A percentile compares a stretch with the other conserved stretches of the same genome.
phyloP scores from a whole-genome alignment of 192 early-diverging fungal species.

The Entomortierella beljakovae region DNA sequence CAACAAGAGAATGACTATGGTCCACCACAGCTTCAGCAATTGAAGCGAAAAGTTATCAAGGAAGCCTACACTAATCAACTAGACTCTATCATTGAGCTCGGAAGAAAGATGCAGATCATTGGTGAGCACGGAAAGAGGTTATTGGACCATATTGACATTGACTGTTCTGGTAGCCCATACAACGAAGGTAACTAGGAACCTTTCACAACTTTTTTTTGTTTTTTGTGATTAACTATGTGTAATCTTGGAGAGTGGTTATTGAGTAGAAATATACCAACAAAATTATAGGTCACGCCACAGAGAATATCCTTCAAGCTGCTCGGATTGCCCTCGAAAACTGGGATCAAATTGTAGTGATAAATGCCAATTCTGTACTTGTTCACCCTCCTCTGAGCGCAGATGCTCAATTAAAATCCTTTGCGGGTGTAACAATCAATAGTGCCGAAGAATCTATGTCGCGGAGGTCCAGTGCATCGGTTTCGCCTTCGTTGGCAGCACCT shows the following conservation, averaged over 20 bases:
- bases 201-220: too few species aligned
- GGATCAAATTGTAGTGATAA: conserved; percentile 6
- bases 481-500: conserved; percentile 1
- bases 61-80: conserved; percentile 42
- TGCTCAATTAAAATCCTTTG: neutral
- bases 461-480: neutral
- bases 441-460: neutral
- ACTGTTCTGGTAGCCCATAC: neutral
- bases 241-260: too few species aligned
- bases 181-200: conserved; percentile 36
- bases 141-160: conserved; percentile 32
- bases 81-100: conserved; percentile 48
- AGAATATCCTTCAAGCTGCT: conserved; percentile 40
- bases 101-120: conserved; percentile 58
- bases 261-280: neutral
- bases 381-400: conserved; percentile 1
- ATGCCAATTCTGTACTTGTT: neutral
- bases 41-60: conserved; percentile 54
- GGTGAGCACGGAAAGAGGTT: conserved; percentile 48
- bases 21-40: conserved; percentile 30
- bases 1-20: conserved; percentile 15
- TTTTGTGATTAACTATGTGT: too few species aligned
- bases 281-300: conserved; percentile 25
- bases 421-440: neutral
- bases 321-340: conserved; percentile 46